Conservation (phyloP, 352 stramenopile genomes). For the Phytopythium vexans region DNA sequence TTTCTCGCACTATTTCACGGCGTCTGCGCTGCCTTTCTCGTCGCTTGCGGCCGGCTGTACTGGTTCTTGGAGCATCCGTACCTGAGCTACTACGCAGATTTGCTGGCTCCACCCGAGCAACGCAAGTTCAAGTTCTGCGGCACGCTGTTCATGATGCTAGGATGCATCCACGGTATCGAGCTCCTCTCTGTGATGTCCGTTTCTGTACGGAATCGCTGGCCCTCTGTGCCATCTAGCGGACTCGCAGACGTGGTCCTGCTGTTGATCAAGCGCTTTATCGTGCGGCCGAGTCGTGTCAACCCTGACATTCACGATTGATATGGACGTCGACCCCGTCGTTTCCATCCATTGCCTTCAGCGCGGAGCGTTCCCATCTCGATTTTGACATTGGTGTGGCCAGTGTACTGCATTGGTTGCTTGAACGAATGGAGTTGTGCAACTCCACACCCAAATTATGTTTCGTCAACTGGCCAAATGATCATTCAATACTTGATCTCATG, state of each 20-base stretch:
- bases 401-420: no score
- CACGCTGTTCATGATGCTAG: slow-evolving; percentile 8
- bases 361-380: no score
- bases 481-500: no score
- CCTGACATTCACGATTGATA: no score
- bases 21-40: not conserved
- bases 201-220: not conserved
- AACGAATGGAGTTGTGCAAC: no score
- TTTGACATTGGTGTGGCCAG: no score
- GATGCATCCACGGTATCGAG: slow-evolving; percentile 1
- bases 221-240: not conserved
- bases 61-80: slow-evolving; percentile 20
- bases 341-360: no score
- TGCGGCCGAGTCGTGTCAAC: not conserved
- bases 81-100: slow-evolving; percentile 24
- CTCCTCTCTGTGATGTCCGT: not conserved
- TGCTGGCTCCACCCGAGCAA: slow-evolving; percentile 9
- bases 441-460: no score
- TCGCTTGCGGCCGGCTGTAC: slow-evolving; percentile 6
- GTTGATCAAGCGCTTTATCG: not conserved
- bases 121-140: slow-evolving; percentile 8
- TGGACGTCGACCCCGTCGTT: no score
- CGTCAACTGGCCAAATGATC: no score
- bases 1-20: slow-evolving; percentile 3
- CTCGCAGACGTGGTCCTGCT: not conserved